phyloP scores from a whole-genome alignment of 176 grass and related monocot genomes.

The Puccinellia tenuiflora region DNA sequence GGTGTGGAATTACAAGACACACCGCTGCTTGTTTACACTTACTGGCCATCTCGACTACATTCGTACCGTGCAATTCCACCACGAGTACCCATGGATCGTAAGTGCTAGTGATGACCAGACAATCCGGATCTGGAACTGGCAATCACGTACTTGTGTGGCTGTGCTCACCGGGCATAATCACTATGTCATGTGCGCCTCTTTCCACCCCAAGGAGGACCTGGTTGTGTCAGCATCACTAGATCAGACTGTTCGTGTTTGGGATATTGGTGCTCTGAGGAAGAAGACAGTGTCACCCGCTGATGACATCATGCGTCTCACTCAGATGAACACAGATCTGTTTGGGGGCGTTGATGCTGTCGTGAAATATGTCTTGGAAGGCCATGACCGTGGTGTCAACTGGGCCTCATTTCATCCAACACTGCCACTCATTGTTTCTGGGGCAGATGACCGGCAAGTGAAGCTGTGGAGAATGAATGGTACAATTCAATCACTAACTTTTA shows the following conservation, averaged over 20 bases:
- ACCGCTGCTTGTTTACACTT: constrained; percentile 97
- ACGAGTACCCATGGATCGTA: constrained; percentile 76
- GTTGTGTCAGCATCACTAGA: constrained; percentile 81
- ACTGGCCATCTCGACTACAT: constrained; percentile 96
- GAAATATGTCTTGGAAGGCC: constrained; percentile 85
- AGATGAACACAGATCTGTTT: constrained; percentile 78
- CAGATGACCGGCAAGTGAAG: constrained; percentile 81
- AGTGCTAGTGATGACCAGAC: constrained; percentile 84
- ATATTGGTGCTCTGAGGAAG: constrained; percentile 72
- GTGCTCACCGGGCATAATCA: constrained; percentile 83
- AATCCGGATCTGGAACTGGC: constrained; percentile 87
- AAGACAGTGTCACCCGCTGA: constrained; percentile 61
- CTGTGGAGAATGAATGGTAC: constrained; percentile 89
- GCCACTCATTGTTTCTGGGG: constrained; percentile 73
- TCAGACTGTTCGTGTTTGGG: constrained; percentile 81
- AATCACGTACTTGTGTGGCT: constrained; percentile 64
- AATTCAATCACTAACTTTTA: background rate
- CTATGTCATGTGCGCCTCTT: constrained; percentile 84
- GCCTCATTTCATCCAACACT: constrained; percentile 71
- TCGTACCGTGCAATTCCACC: constrained; percentile 91
- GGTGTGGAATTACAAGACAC: constrained; percentile 99
- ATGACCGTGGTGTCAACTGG: constrained; percentile 89
- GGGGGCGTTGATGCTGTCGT: constrained; percentile 67
- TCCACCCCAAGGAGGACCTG: constrained; percentile 74
- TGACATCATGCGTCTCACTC: constrained; percentile 47